phyloP scores from a whole-genome alignment of 176 grass and related monocot species.

The Guadua angustifolia region DNA sequence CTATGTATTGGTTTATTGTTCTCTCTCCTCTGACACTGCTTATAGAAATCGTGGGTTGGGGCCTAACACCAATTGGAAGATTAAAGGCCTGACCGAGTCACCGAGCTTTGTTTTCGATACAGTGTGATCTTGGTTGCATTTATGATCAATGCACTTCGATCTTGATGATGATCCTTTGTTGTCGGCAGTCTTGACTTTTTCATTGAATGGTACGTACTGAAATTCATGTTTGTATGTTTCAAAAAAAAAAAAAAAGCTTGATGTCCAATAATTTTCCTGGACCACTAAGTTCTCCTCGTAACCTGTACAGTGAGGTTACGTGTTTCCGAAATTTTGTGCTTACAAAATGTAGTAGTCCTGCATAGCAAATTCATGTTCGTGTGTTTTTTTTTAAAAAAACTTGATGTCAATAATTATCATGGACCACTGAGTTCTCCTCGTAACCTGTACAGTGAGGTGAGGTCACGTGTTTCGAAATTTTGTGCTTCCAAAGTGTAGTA shows the following conservation, averaged over 20 bases:
- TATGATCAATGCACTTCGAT: background rate
- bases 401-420: no score
- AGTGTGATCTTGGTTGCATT: background rate
- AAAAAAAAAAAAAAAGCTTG: no score
- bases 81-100: no score
- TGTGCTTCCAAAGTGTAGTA: no score
- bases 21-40: no score
- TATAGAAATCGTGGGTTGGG: no score
- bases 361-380: no score
- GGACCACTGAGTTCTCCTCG: no score
- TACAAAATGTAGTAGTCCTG: no score
- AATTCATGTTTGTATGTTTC: background rate
- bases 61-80: background rate
- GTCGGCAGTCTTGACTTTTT: background rate
- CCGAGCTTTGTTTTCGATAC: background rate
- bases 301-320: background rate
- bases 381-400: no score
- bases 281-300: background rate
- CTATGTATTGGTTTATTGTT: no score
- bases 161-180: background rate
- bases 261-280: background rate
- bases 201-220: background rate
- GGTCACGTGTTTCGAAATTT: background rate
- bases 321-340: no score
- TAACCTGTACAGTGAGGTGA: background rate